Evolutionary conservation across 2,329 filamentous ascomycete genomes (phyloP), one percentile per base, ranked within the genome.

Genomic region (Colletotrichum musae): DNA sequence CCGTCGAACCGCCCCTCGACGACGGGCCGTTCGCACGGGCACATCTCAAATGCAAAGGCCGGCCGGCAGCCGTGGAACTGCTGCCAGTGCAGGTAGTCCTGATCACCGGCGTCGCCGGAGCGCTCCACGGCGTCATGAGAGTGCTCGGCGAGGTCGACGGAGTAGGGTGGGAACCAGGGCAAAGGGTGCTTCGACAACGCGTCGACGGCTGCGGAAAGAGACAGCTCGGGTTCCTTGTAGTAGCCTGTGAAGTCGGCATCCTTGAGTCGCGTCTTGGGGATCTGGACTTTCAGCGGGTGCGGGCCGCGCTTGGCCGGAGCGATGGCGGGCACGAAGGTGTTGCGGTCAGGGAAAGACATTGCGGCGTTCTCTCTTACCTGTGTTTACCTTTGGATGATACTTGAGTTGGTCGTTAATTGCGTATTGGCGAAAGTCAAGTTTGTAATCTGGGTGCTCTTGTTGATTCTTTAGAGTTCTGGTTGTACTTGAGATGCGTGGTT

Each of bases 21-120:
- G 41, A 43, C 15, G 41, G 6, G 10, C 13, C 5, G 13, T n/a
- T 43, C 41, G 41, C 64, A 68, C 15, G 13, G 32, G 15, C 64
- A 68, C 3, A 51, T 26, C 7, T 63, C 64, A 21, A n/a, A 58
- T 5, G 15, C 18, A 28, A 21, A 5, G 12, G 9, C 15, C 6
- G 64, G 64, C 7, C 43, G 59, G 16, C 53, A 21, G 26, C 21
- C 41, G 28, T 65, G 61, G 9, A 59, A n/a, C 36, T 47, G 21
- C 5, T 39, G 36, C 61, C 66, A 69, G 26, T 66, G 61, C 10
- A 69, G 54, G 13, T 56, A 69, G 26, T 66, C 66, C 7, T 65
- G 56, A 4, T 18, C 9, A 4, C 54, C 54, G 3, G 48, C 41
- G 6, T 69, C 48, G 15, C 66, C 66, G 3, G 66, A 66, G 9